These are phyloP conservation scores for Phalaenopsis hybrid DNA, from an alignment of 116 monocot genomes.

Conservation along the genomic window DNA sequence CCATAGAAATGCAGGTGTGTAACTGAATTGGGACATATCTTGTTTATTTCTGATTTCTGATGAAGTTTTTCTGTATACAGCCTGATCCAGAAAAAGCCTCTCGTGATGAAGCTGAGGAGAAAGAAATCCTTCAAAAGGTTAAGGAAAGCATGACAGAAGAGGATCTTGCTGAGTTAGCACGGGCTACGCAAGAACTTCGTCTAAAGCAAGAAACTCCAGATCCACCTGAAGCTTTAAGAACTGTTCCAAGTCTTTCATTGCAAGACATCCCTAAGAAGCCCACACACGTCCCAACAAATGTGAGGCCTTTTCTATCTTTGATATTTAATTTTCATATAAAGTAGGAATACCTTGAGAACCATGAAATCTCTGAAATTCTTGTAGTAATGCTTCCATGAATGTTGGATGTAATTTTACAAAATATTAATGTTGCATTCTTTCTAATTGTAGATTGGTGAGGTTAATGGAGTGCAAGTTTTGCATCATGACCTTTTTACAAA, in stretches of 20 bases:
- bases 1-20: constrained; percentile 95
- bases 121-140: constrained; percentile 68
- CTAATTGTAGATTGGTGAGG: constrained; percentile 58
- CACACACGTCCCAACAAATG: constrained; percentile 77
- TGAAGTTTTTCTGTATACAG: constrained; percentile 24
- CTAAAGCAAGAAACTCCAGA: constrained; percentile 99
- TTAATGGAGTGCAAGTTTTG: constrained; percentile 84
- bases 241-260: constrained; percentile 83
- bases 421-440: not conserved
- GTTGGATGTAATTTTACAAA: not conserved
- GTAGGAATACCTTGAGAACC: not conserved
- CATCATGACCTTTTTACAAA: constrained; percentile 96
- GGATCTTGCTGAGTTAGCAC: constrained; percentile 88
- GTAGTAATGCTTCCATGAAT: not conserved
- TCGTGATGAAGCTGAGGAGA: constrained; percentile 75
- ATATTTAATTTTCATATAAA: not conserved
- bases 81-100: constrained; percentile 98
- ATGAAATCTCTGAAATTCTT: not conserved
- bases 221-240: constrained; percentile 94
- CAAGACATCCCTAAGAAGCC: constrained; percentile 88
- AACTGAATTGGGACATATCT: not conserved
- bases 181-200: constrained; percentile 77
- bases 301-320: constrained; percentile 14
- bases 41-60: not conserved
- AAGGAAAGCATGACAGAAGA: constrained; percentile 87